Evolutionary conservation across 768 basidiomycete species (phyloP), one percentile per base, ranked within the genome.

Genomic region (Phlegmacium glaucopus): DNA sequence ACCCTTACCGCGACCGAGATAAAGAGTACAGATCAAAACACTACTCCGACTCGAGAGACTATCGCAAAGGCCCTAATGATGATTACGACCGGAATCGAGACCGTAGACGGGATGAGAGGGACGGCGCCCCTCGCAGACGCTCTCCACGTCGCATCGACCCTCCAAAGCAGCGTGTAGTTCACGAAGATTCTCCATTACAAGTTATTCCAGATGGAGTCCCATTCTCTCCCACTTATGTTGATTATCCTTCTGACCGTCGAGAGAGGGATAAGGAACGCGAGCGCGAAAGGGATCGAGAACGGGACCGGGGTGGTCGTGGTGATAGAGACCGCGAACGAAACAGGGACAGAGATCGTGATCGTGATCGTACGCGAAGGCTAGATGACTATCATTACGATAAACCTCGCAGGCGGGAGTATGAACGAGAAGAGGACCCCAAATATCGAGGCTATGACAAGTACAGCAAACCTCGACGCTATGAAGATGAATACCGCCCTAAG

Each of bases 171-270:
- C 59, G 56, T 45, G 59, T 60, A 9, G 59, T 60, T 2, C 56
- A 56, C 30, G 56, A 57, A 37, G 59, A 60, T 42, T 42, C 48
- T 8, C 59, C 59, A n/a, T 51, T 60, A 7, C 56, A 56, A 12
- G 37, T 54, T 13, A 53, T 50, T 9, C 53, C 53, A 34, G 51
- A 45, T n/a, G 58, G 51, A n/a, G 55, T 60, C 7, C 52, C 58
- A 6, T 55, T 57, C 25, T 22, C 49, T 2, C 58, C 58, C 5
- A 60, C 58, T 4, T 55, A 52, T 35, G 42, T 60, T 7, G 32
- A 49, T 15, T 60, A 55, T 34, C 52, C 52, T 6, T 28, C 37
- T 28, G 45, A 37, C 30, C 44, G 11, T 34, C 11, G 22, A n/a
- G 47, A 52, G 5, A 44, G 51, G 3, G 50, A 53, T 17, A 42